phyloP scores from a whole-genome alignment of 371 early-diverging fungal genomes.

The Saksenaea vasiformis region DNA sequence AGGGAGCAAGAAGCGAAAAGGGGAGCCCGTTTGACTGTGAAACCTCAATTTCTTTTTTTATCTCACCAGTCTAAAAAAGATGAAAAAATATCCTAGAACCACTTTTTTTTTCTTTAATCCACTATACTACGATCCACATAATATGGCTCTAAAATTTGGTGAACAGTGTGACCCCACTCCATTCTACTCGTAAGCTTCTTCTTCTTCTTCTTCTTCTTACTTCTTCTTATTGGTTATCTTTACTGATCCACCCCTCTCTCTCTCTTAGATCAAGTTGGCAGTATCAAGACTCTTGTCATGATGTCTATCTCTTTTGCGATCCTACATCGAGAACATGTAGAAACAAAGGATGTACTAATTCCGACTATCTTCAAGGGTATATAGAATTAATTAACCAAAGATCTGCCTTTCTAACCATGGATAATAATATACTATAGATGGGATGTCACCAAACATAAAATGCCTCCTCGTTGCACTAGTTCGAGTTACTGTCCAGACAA shows the following conservation, averaged over 20 bases:
- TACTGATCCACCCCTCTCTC: neutral
- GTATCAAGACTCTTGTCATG: constrained; percentile 43
- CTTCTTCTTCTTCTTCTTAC: too few relatives aligned
- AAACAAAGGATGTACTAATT: constrained; percentile 44
- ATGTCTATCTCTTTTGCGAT: constrained; percentile 45
- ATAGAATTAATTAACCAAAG: too few relatives aligned
- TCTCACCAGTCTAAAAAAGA: constrained; percentile 8
- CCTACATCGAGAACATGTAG: constrained; percentile 34
- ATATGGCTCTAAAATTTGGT: constrained; percentile 25
- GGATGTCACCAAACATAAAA: constrained; percentile 24
- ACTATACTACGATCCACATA: neutral
- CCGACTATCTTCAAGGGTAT: constrained; percentile 46
- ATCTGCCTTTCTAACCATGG: neutral
- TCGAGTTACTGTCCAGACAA: constrained; percentile 45
- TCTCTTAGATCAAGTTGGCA: constrained; percentile 30
- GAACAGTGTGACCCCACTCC: constrained; percentile 35
- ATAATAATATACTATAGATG: constrained; percentile 29
- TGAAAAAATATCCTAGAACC: constrained; percentile 5
- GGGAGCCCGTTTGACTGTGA: neutral
- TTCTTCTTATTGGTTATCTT: too few relatives aligned
- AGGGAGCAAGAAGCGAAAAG: neutral
- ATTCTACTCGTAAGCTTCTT: constrained; percentile 30
- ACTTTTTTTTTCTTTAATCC: constrained; percentile 5
- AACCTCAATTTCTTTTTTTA: neutral
- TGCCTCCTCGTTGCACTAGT: constrained; percentile 34